Evolutionary conservation across 805 yeast genomes (phyloP).

Genomic region (Tetrapisispora namnaoensis): DNA sequence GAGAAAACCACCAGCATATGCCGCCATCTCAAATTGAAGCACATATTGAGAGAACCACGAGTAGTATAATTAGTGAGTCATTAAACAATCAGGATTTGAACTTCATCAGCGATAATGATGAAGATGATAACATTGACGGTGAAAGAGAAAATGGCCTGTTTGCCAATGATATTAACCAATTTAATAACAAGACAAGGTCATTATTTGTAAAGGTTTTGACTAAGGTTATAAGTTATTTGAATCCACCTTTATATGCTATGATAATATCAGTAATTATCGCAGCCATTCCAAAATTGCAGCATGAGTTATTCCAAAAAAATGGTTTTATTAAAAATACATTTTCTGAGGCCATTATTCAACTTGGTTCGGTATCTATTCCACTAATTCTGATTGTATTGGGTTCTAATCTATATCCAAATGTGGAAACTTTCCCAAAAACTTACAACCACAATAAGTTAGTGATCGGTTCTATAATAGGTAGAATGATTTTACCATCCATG

Average conservation of each 20-base stretch:
- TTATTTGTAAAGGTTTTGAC: background rate
- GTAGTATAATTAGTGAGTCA: background rate
- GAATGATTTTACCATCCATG: slow-evolving; percentile 71
- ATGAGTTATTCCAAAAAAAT: slow-evolving; percentile 44
- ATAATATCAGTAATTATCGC: slow-evolving; percentile 58
- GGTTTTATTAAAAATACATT: slow-evolving; percentile 61
- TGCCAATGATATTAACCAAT: background rate
- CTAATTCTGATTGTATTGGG: slow-evolving; percentile 67
- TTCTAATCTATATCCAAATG: slow-evolving; percentile 62
- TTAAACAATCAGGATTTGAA: background rate
- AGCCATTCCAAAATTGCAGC: slow-evolving; percentile 48
- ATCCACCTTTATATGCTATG: slow-evolving; percentile 82
- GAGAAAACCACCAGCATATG: slow-evolving; percentile 23
- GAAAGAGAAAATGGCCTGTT: background rate
- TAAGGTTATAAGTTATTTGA: slow-evolving; percentile 35
- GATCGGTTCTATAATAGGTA: slow-evolving; percentile 57
- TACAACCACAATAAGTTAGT: slow-evolving; percentile 53
- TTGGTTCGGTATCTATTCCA: slow-evolving; percentile 72
- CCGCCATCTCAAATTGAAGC: slow-evolving; percentile 18
- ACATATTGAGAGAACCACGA: slow-evolving; percentile 9
- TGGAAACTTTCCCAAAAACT: slow-evolving; percentile 57
- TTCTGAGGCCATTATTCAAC: slow-evolving; percentile 49
- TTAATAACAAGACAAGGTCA: background rate
- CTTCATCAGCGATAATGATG: background rate
- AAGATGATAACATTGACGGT: background rate